A percentile compares a stretch with the other conserved stretches of the same genome.
Evolutionary conservation across 805 yeast species (phyloP).

Genomic region (Suhomyces prunicola): DNA sequence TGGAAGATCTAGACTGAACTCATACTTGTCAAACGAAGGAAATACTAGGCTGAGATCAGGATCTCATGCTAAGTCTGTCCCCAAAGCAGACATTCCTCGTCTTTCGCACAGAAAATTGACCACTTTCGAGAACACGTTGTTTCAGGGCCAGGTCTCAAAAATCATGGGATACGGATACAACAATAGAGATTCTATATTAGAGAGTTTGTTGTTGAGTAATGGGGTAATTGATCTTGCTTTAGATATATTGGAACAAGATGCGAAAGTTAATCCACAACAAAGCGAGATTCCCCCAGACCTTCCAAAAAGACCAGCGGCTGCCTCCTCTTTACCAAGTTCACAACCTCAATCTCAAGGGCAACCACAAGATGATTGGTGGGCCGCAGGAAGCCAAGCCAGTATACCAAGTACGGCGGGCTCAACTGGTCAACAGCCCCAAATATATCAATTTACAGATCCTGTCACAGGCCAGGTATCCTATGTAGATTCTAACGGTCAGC

Average conservation of each 20-base stretch:
- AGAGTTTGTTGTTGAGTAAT: slow-evolving; percentile 55
- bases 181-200: slow-evolving; percentile 56
- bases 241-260: slow-evolving; percentile 49
- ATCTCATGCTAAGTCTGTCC: neutral
- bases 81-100: slow-evolving; percentile 25
- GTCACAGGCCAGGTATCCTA: slow-evolving; percentile 64
- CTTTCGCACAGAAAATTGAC: slow-evolving; percentile 53
- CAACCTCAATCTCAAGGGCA: slow-evolving; percentile 10
- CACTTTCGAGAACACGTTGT: slow-evolving; percentile 51
- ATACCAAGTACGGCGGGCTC: neutral
- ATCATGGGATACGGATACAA: slow-evolving; percentile 51
- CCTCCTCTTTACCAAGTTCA: slow-evolving; percentile 19
- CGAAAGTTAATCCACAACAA: slow-evolving; percentile 29
- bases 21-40: slow-evolving; percentile 9
- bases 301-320: slow-evolving; percentile 35
- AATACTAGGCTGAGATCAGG: slow-evolving; percentile 12
- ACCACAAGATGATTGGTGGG: slow-evolving; percentile 33
- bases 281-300: slow-evolving; percentile 48
- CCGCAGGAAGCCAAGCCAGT: slow-evolving; percentile 2
- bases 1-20: slow-evolving; percentile 11
- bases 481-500: slow-evolving; percentile 67
- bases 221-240: slow-evolving; percentile 63
- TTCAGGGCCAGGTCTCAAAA: slow-evolving; percentile 46
- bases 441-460: slow-evolving; percentile 70
- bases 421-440: slow-evolving; percentile 36